Base-by-base conservation (phyloP, 345 rosid genomes). In the Aquilaria yunnanensis region DNA sequence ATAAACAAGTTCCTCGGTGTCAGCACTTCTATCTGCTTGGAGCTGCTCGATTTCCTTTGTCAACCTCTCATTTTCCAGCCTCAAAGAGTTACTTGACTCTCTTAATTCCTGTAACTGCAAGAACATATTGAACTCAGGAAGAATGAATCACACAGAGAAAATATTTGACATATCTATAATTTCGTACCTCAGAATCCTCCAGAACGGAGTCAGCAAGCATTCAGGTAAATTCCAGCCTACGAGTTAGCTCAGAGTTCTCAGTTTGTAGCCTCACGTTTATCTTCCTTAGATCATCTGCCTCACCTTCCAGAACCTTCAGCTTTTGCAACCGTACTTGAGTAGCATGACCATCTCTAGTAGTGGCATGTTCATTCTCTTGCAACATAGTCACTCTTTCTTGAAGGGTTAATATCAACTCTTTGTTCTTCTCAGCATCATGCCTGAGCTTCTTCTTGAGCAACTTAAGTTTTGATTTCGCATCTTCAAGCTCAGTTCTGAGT, bases 1-100 rank as follows among this genome's bases (percentile, higher is more conserved):
- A 71, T 93, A 93, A 54, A 90, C 97, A 6, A 88, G 67, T 72
- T 93, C 84, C 64, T 90, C 97, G 2, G 76, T 74, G 66, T 88
- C 92, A 61, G 75, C 60, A 48, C 89, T 86, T 69, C 96, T 68
- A 61, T 83, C 92, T 1, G 78, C 87, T 71, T 74, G 87, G 41
- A 88, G 92, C 69, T 71, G 82, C 70, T 86, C 97, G 9, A 81
- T 54, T 74, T 88, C 78, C 62, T 82, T 81, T 11, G 62, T 60
- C 68, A 93, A 59, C 16, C 72, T 76, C 65, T 75, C 81, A 10
- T 88, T 93, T 67, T 86, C 90, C 59, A 75, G 74, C 64, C 70
- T 80, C 63, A 88, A 54, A 14, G 55, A 58, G 56, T 75, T 58
- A 54, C 71, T 63, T 60, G 71, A 74, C 80, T 74, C 74, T 47